phyloP scores from a whole-genome alignment of 495 filamentous ascomycete species.

The Penicillium dipodomyicola region DNA sequence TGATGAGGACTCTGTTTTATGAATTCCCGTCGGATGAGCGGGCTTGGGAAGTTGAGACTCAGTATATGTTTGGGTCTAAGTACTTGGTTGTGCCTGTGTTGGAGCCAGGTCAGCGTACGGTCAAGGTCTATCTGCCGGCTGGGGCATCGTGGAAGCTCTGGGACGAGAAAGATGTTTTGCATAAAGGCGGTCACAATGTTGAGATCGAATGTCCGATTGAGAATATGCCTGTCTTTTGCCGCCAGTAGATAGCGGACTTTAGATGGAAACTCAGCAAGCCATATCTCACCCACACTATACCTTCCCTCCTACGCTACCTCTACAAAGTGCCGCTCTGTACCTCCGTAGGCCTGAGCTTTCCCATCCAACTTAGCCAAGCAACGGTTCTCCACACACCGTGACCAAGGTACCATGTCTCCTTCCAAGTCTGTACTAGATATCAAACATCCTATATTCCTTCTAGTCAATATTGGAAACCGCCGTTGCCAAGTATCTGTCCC shows the following conservation, averaged over 20 bases:
- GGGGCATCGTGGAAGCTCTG: conserved; percentile 46
- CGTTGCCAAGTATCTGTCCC: not conserved
- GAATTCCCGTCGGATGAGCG: conserved; percentile 51
- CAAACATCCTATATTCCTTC: not conserved
- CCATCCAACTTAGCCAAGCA: not conserved
- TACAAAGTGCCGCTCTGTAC: not conserved
- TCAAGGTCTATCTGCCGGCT: conserved; percentile 46
- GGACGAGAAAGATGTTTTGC: conserved; percentile 22
- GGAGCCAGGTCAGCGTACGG: conserved; percentile 38
- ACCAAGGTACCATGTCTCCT: not conserved
- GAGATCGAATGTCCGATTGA: conserved; percentile 49
- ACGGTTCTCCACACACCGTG: too few species aligned
- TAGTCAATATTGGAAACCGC: not conserved
- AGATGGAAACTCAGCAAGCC: not conserved
- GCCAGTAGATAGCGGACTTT: conserved; percentile 5
- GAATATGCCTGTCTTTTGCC: conserved; percentile 49
- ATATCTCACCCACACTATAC: not conserved
- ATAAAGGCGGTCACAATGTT: conserved; percentile 37
- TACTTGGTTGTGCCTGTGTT: conserved; percentile 55
- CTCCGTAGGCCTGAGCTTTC: not conserved
- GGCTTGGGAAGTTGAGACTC: conserved; percentile 50
- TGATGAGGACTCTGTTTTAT: conserved; percentile 57
- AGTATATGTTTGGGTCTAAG: conserved; percentile 55
- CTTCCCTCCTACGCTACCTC: not conserved
- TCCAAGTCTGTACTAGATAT: conserved; percentile 7